Base-by-base conservation (phyloP, 202 grass and related monocot genomes). In the Musa balbisiana region DNA sequence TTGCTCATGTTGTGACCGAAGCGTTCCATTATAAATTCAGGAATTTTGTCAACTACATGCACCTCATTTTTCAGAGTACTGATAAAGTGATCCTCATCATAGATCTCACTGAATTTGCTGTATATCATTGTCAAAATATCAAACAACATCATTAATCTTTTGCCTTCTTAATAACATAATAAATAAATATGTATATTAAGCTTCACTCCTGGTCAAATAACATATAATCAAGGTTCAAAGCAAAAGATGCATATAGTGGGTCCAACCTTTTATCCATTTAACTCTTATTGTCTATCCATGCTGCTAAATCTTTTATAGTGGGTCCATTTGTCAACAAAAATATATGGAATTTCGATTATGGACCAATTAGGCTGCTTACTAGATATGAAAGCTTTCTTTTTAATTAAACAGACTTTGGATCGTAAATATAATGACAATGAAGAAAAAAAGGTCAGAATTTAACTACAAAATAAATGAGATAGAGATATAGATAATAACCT, bases 51-150 rank as follows among this genome's bases (percentile, higher is more conserved):
- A 71, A 99, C 84, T 69, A 99, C 86, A 78, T 78, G 82, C 12
- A 99, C 91, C 83, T 95, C 91, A 86, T 88, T 92, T 85, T 94
- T 85, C 60, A 99, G 85, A 76, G 49, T 82, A 55, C 90, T 65
- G 22, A 99, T 80, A 78, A 99, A 99, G 80, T 88, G 77, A 27
- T 92, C 83, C 73, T 92, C 78, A 55, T 99, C 91, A 82, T 99
- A 99, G 58, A 99, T 99, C 79, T 99, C 95, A 59, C 76, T 87
- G 73, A 99, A 99, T 82, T 92, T 99, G 89, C 95, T 99, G 95
- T 76, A 83, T 53, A 83, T 53, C 29, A 81, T 76, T 92, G 74
- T 73, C 51, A 80, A 20, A 55, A 19, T 10, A 24, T 49, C 3
- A 67, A 14, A 14, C 27, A 63, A 69, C 55, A 19, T 16, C 15